phyloP scores from a whole-genome alignment of 768 basidiomycete genomes.

The Sutorius australiensis region DNA sequence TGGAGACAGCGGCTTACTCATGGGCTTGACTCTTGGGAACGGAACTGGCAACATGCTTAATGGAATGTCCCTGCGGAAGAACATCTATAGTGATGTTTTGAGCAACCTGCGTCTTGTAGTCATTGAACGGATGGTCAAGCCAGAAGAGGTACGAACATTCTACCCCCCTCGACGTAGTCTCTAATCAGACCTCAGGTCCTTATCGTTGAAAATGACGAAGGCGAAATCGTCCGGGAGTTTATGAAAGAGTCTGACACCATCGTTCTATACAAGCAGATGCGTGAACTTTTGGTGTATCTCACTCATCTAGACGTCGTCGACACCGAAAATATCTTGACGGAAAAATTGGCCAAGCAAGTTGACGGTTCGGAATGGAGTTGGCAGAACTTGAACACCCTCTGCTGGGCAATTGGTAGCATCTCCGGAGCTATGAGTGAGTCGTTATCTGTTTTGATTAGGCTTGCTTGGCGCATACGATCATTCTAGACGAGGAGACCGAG shows the following conservation, averaged over 20 bases:
- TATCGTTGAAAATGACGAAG: slow-evolving; percentile 98
- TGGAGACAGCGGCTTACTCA: slow-evolving; percentile 79
- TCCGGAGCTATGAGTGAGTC: slow-evolving; percentile 97
- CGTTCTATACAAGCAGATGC: slow-evolving; percentile 98
- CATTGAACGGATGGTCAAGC: slow-evolving; percentile 99
- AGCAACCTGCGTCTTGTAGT: slow-evolving; percentile 93
- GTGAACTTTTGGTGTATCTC: slow-evolving; percentile 94
- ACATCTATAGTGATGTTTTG: slow-evolving; percentile 92
- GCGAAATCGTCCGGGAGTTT: slow-evolving; percentile 98
- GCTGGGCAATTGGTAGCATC: slow-evolving; percentile 99
- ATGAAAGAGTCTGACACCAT: slow-evolving; percentile 99
- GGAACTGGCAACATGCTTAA: slow-evolving; percentile 65
- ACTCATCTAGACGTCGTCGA: slow-evolving; percentile 96
- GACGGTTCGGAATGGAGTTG: slow-evolving; percentile 99
- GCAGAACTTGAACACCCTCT: slow-evolving; percentile 98
- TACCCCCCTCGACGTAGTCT: neutral
- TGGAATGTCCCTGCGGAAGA: slow-evolving; percentile 82
- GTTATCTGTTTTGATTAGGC: neutral
- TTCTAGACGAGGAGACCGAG: slow-evolving; percentile 93
- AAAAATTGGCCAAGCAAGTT: slow-evolving; percentile 96
- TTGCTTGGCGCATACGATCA: neutral
- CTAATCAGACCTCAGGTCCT: slow-evolving; percentile 59
- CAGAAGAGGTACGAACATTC: slow-evolving; percentile 75
- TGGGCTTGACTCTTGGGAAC: slow-evolving; percentile 79
- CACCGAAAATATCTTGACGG: slow-evolving; percentile 95